Evolutionary conservation across 768 basidiomycete genomes (phyloP), one percentile per base, ranked within the genome.

Genomic region (Collybia sordida): DNA sequence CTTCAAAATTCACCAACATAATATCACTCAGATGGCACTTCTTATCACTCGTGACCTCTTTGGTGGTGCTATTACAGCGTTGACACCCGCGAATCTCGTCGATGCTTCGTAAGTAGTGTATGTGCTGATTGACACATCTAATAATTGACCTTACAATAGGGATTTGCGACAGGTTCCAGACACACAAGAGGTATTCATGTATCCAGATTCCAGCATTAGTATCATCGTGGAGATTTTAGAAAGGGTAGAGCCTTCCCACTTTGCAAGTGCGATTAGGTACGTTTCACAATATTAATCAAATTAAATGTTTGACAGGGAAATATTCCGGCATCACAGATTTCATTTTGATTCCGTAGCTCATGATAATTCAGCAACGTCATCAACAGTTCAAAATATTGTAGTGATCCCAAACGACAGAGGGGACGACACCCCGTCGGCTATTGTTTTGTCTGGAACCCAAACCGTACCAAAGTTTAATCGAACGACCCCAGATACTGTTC

Each of bases 141-240:
- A 41, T n/a, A 38, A 31, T 15, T 46, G 18, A 50, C 36, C 23
- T 4, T 42, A 41, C 27, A 28, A 27, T 37, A 81, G 79, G 22
- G 67, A 75, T 55, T 41, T 77, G 11, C 91, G 96, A 47, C 90
- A 98, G 69, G 75, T 99, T 11, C 95, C 97, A 12, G 89, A 98
- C 64, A 93, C 83, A 3, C 96, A 99, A 67, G 97, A 98, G 63
- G 96, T 97, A 36, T 88, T 93, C 68, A 64, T 97, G 49, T 86
- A 85, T 47, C 79, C 80, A 5, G 67, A 81, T 42, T 88, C 84
- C 4, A 76, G 77, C 42, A 72, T 84, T 57, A 93, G 88, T 61
- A 78, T 95, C 54, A 79, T 98, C 43, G 68, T 97, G 22, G 97
- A 99, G 63, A 80, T 97, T 19, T 71, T 98, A 11, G 67, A 92